These are phyloP conservation scores for Talaromyces albobiverticillius DNA, from an alignment of 2,329 filamentous ascomycete genomes.

Conservation along the genomic window DNA sequence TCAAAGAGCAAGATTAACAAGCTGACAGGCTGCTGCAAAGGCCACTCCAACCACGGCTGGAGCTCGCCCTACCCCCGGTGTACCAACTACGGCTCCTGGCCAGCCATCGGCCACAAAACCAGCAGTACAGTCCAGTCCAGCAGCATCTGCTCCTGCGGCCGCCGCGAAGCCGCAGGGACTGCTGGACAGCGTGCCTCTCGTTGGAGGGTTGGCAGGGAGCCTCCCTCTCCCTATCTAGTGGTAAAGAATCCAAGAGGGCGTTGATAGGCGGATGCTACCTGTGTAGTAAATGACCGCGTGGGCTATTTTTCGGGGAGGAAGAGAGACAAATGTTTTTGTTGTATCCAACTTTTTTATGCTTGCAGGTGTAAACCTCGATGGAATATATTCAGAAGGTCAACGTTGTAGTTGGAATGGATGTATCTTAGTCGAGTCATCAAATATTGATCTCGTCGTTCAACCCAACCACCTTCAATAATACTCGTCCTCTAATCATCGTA, in stretches of 20 bases:
- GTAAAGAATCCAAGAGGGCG: neutral
- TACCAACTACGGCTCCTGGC: slow-evolving; percentile 5
- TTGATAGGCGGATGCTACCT: neutral
- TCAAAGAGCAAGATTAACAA: too few species aligned
- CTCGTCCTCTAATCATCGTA: too few species aligned
- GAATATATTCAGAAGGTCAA: neutral
- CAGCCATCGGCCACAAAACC: neutral
- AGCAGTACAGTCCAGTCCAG: neutral
- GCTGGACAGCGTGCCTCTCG: slow-evolving; percentile 2
- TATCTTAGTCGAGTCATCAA: neutral
- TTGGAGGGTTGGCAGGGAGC: slow-evolving; percentile 3
- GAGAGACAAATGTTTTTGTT: neutral
- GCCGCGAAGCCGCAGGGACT: slow-evolving; percentile 2
- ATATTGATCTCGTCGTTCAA: too few species aligned
- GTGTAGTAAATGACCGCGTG: neutral
- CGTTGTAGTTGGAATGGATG: neutral
- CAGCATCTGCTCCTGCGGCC: slow-evolving; percentile 1
- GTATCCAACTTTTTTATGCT: neutral
- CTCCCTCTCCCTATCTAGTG: neutral
- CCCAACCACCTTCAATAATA: too few species aligned
- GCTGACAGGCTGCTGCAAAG: slow-evolving; percentile 15
- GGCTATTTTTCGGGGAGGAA: too few species aligned
- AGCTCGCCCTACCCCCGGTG: slow-evolving; percentile 10
- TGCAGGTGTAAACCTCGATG: neutral
- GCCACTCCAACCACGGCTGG: slow-evolving; percentile 11